phyloP scores from a whole-genome alignment of 345 rosid genomes.

The Ceriops tagal region DNA sequence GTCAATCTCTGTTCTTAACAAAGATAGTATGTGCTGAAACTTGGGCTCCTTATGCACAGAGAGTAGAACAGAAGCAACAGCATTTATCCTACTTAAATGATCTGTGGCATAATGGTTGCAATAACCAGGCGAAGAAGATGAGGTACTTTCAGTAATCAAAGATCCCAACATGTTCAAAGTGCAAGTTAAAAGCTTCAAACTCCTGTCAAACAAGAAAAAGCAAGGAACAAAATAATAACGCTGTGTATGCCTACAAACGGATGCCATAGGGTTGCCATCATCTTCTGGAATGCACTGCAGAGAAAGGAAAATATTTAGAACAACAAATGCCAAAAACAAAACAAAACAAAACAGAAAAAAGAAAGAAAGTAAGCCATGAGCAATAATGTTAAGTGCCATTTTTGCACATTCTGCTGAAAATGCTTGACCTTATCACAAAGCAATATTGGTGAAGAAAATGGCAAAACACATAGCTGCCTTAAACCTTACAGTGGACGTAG shows the following conservation, averaged over 20 bases:
- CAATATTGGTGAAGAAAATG: background rate
- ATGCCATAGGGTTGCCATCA: slow-evolving; percentile 28
- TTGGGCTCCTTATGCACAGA: slow-evolving; percentile 53
- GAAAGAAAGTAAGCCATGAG: background rate
- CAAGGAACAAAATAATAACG: slow-evolving; percentile 55
- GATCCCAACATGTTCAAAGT: slow-evolving; percentile 42
- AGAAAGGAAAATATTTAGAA: slow-evolving; percentile 3
- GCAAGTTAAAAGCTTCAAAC: slow-evolving; percentile 42
- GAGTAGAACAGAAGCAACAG: slow-evolving; percentile 48
- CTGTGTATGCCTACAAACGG: slow-evolving; percentile 21
- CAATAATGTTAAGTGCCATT: background rate
- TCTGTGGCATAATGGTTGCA: slow-evolving; percentile 18
- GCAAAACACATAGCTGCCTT: background rate
- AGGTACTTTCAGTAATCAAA: slow-evolving; percentile 30
- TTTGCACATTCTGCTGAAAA: background rate
- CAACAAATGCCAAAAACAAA: background rate
- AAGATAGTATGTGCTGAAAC: slow-evolving; percentile 36
- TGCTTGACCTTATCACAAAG: background rate
- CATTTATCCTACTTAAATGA: slow-evolving; percentile 33
- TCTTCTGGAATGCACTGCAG: slow-evolving; percentile 55
- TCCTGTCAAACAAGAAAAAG: slow-evolving; percentile 55
- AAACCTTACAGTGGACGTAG: background rate
- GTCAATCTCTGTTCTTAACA: slow-evolving; percentile 43
- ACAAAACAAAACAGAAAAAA: background rate
- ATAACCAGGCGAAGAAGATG: slow-evolving; percentile 23